Base-by-base conservation (phyloP, 352 stramenopile genomes). In the Pythium apleroticum region DNA sequence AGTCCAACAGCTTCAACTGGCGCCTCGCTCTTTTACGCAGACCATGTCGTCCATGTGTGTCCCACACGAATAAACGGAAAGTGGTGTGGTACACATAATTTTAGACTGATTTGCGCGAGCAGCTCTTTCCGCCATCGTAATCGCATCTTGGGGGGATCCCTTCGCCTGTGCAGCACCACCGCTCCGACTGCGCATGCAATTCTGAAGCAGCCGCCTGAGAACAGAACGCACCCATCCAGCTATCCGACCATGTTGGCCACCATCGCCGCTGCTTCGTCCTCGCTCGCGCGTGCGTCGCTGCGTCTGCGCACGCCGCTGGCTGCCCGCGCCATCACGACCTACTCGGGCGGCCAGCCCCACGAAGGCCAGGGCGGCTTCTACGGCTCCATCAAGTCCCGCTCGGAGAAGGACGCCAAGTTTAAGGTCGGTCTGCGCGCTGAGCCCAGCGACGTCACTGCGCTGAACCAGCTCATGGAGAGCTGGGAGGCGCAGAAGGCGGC, bases 291-390 rank as follows among this genome's bases (percentile, higher is more conserved):
- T 27, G 37, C 43, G 33, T 35, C 39, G 28, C 22, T 56, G 35
- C 55, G 60, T 49, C 7, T 41, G n/a, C 37, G 10, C 19, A 28
- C 35, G 54, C 52, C 20, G 7, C 14, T 30, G 20, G 55, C 39
- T 25, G 11, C 35, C 4, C 60, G 60, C 20, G 53, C 65, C 28
- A 75, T 90, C 50, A 94, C 85, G 55, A 96, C 87, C 53, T 97
- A 97, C 73, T 94, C 83, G 20, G 90, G 88, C 57, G 90, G 90
- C 41, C 90, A 97, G 71, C 82, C 90, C 17, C 90, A 73, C 46
- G 87, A 96, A 66, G 90, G 90, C 41, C 90, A 97, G 65, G 90
- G 90, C 45, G 91, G 91, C 53, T 97, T 94, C 73, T 97, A 97
- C 71, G 91, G 88, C 53, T 89, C 85, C 27, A 78, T 88, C 61